Percentiles rank a stretch among this genome's conserved stretches.
Conservation (phyloP, 352 stramenopile genomes). For the Phytopythium sindhum region DNA sequence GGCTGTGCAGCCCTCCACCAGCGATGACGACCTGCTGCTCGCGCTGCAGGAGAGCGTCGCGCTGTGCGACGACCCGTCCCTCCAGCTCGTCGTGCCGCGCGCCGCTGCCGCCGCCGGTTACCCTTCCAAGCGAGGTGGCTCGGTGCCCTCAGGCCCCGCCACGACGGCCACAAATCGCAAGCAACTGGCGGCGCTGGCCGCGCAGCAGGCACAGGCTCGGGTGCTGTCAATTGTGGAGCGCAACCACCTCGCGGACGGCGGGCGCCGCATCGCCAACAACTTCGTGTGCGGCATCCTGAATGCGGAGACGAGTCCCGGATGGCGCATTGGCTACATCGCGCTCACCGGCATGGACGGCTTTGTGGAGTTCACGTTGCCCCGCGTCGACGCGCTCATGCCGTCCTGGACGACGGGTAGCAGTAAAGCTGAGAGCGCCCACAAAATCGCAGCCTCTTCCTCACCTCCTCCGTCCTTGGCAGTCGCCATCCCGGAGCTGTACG, state of each 20-base stretch:
- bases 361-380: constrained; percentile 71
- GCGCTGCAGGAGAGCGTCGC: constrained; percentile 70
- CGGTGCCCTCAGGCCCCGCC: not conserved
- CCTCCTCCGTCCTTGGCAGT: constrained; percentile 14
- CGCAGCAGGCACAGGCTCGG: constrained; percentile 29
- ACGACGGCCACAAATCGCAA: constrained; percentile 24
- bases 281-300: constrained; percentile 73
- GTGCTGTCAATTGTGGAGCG: constrained; percentile 47
- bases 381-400: constrained; percentile 53
- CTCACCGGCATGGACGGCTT: constrained; percentile 76
- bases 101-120: not conserved
- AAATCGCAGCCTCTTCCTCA: not conserved
- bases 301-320: constrained; percentile 65
- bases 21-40: constrained; percentile 80
- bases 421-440: not conserved
- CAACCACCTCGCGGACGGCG: constrained; percentile 53
- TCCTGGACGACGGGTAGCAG: constrained; percentile 28
- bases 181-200: constrained; percentile 25
- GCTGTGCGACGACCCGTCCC: constrained; percentile 62
- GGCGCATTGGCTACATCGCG: constrained; percentile 74
- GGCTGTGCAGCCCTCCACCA: constrained; percentile 49
- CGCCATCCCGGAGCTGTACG: constrained; percentile 72
- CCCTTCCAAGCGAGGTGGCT: not conserved
- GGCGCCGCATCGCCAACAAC: constrained; percentile 55
- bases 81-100: constrained; percentile 39